Evolutionary conservation across 768 basidiomycete genomes (phyloP).

Genomic region (Thelephora ganbajun): DNA sequence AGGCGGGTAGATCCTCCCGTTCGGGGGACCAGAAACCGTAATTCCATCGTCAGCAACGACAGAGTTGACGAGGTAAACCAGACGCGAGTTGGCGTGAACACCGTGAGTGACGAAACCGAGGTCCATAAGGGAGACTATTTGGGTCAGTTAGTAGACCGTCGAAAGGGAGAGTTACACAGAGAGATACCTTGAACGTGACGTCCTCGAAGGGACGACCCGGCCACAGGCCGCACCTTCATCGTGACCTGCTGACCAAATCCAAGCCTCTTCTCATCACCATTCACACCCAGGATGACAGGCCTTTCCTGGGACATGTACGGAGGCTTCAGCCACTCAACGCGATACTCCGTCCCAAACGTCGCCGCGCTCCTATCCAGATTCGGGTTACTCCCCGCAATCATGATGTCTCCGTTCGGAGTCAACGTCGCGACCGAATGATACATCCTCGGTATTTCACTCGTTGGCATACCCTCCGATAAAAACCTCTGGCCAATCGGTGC

Average conservation of each 20-base stretch:
- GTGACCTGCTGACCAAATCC: slow-evolving; percentile 31
- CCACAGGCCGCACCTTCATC: slow-evolving; percentile 29
- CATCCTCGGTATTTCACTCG: slow-evolving; percentile 55
- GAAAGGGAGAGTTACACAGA: no score
- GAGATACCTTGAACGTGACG: slow-evolving; percentile 36
- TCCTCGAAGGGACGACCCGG: slow-evolving; percentile 15
- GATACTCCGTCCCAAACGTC: slow-evolving; percentile 73
- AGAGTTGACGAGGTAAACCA: slow-evolving; percentile 46
- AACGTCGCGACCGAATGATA: slow-evolving; percentile 80
- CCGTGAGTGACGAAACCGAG: slow-evolving; percentile 72
- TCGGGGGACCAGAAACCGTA: slow-evolving; percentile 49
- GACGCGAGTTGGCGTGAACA: slow-evolving; percentile 61
- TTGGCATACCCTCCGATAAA: slow-evolving; percentile 38
- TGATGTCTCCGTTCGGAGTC: slow-evolving; percentile 53
- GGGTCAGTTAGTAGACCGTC: background rate
- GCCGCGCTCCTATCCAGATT: slow-evolving; percentile 66
- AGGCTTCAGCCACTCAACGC: slow-evolving; percentile 77
- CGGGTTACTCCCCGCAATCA: slow-evolving; percentile 78
- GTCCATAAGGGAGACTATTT: slow-evolving; percentile 62
- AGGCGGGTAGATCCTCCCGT: slow-evolving; percentile 56
- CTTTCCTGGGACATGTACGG: slow-evolving; percentile 59
- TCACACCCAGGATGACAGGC: slow-evolving; percentile 28
- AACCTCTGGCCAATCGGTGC: slow-evolving; percentile 46
- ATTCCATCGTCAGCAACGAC: slow-evolving; percentile 30
- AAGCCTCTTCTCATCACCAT: slow-evolving; percentile 20